phyloP scores from a whole-genome alignment of 371 early-diverging fungal species.

The Mucor sp. region DNA sequence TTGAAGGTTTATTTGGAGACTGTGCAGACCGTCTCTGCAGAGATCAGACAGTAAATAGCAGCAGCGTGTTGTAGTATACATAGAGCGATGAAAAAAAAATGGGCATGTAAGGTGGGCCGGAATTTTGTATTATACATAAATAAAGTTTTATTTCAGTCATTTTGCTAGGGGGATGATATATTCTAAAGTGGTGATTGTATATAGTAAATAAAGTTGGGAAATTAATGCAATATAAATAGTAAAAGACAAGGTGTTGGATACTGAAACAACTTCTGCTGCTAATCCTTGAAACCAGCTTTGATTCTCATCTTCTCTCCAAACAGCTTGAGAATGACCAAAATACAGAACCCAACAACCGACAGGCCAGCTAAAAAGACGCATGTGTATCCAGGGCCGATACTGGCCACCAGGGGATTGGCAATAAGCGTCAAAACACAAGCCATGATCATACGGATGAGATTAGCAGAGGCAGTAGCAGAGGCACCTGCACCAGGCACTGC shows the following conservation, averaged over 20 bases:
- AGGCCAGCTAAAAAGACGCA: slow-evolving; percentile 22
- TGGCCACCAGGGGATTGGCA: slow-evolving; percentile 26
- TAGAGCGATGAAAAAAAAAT: neutral
- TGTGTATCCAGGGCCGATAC: slow-evolving; percentile 27
- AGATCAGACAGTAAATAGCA: slow-evolving; percentile 36
- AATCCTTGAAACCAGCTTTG: slow-evolving; percentile 12
- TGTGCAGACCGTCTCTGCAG: slow-evolving; percentile 58
- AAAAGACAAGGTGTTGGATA: too few relatives aligned
- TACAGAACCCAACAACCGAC: slow-evolving; percentile 5
- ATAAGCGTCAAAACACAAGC: slow-evolving; percentile 43
- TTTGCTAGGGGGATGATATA: neutral
- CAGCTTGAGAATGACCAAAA: slow-evolving; percentile 17
- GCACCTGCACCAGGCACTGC: slow-evolving; percentile 47
- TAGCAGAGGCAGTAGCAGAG: slow-evolving; percentile 46
- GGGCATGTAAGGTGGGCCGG: neutral
- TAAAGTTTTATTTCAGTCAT: neutral
- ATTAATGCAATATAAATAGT: neutral
- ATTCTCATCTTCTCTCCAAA: slow-evolving; percentile 20
- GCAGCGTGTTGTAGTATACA: neutral
- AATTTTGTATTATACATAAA: slow-evolving; percentile 4
- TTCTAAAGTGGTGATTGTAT: neutral
- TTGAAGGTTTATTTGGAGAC: slow-evolving; percentile 73
- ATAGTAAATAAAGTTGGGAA: too few relatives aligned
- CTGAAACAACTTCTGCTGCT: too few relatives aligned
- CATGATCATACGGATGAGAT: slow-evolving; percentile 44